Evolutionary conservation across 2,329 filamentous ascomycete species (phyloP).

Genomic region (Mariannaea elegans): DNA sequence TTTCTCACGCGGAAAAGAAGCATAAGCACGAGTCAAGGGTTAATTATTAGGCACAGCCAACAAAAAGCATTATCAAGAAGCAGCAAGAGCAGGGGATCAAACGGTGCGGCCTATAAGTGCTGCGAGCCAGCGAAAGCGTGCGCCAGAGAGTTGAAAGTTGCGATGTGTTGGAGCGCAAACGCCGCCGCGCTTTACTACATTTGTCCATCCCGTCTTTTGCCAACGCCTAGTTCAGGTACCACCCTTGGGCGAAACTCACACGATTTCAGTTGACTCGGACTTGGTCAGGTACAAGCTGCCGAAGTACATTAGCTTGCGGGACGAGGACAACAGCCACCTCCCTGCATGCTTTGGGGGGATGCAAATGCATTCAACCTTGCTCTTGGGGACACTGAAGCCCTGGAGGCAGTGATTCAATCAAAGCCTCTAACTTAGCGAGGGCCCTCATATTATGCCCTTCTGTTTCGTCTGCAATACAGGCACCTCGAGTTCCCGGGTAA

Average conservation of each 20-base stretch:
- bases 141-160: conserved; percentile 4
- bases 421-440: no score
- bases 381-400: neutral
- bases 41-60: neutral
- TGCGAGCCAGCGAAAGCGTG: neutral
- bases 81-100: neutral
- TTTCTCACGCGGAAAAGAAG: neutral
- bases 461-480: no score
- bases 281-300: conserved; percentile 19
- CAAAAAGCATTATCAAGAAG: conserved; percentile 5
- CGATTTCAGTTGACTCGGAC: conserved; percentile 13
- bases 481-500: no score
- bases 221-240: conserved; percentile 13
- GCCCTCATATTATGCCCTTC: no score
- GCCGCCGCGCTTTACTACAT: conserved; percentile 24
- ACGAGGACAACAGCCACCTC: conserved; percentile 4
- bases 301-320: neutral
- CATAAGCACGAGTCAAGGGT: neutral
- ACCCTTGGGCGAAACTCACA: conserved; percentile 6
- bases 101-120: neutral
- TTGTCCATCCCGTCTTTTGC: conserved; percentile 19
- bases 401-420: neutral
- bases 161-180: conserved; percentile 20
- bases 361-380: neutral
- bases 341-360: conserved; percentile 9